Conservation (phyloP, 1,284 basidiomycete genomes). For the Agaricales sp. region DNA sequence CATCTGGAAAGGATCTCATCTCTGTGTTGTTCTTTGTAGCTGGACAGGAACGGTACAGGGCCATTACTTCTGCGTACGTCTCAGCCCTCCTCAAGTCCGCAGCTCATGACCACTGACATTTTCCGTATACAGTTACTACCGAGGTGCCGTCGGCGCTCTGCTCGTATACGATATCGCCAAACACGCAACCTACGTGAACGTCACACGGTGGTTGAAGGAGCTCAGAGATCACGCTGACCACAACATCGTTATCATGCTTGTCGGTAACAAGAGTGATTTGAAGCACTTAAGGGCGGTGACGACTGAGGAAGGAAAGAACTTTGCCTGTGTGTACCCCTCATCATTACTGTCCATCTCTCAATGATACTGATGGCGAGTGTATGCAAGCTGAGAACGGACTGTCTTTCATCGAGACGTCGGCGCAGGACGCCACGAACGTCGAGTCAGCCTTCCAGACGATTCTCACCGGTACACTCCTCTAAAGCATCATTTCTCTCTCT, state of each 20-base stretch:
- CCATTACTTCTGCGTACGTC: conserved; percentile 94
- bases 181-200: conserved; percentile 93
- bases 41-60: conserved; percentile 97
- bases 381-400: conserved; percentile 62
- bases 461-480: conserved; percentile 76
- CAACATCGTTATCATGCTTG: conserved; percentile 92
- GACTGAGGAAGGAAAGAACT: conserved; percentile 87
- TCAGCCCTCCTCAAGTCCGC: no score
- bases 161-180: conserved; percentile 94
- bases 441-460: conserved; percentile 97
- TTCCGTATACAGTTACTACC: conserved; percentile 88
- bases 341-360: not conserved
- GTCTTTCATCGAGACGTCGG: conserved; percentile 98
- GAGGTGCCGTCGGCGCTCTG: conserved; percentile 90
- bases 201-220: conserved; percentile 98
- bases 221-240: conserved; percentile 90
- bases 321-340: conserved; percentile 55
- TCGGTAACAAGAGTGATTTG: conserved; percentile 97
- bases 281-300: conserved; percentile 94
- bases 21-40: conserved; percentile 35
- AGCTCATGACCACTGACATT: no score
- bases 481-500: conserved; percentile 2
- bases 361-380: conserved; percentile 2
- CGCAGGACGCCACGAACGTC: conserved; percentile 98
- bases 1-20: no score